Base-by-base conservation (phyloP, 176 grass and related monocot species). In the Oryza meyeriana region DNA sequence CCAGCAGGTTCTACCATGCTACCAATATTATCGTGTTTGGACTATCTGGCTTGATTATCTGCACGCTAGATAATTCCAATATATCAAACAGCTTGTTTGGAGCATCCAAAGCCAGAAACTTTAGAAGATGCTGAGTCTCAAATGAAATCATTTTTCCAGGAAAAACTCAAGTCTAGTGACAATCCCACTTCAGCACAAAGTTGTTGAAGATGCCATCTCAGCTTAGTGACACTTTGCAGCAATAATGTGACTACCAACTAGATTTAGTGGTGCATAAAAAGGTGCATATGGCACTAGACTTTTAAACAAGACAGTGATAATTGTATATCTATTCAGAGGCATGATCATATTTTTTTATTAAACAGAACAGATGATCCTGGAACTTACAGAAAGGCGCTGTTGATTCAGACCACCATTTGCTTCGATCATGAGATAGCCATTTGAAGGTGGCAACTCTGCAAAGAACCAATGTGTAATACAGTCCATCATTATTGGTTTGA, bases 341-440 rank as follows among this genome's bases (percentile, higher is more conserved):
- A 67, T 66, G 34, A 59, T 14, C 2, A 38, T 50, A 42, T 55
- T 64, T 30, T 85, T 78, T 8, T 6, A 41, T 12, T 42, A 26
- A 77, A 48, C 74, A 35, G 26, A 84, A 59, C n/a, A 25, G 5
- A 64, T 39, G 77, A 20, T 72, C 20, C 2, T 44, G 50, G 13
- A 87, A 94, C 90, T 94, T 95, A 93, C 95, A 66, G 95, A 90
- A 85, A 98, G 78, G 17, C 95, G 92, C 72, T 98, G 95, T 61
- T 98, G 95, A 87, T 98, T 98, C 45, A 98, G 80, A 86, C 96
- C 93, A 64, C 96, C 96, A 86, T 98, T 98, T 86, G 93, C 96
- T 93, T 98, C 93, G 26, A 98, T 86, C 89, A 98, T 93, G 69
- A 98, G 93, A 88, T 81, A 95, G 16, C 96, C 96, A 90, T 98